Evolutionary conservation across 2,329 filamentous ascomycete genomes (phyloP).

Genomic region (Albophoma yamanashiensis): DNA sequence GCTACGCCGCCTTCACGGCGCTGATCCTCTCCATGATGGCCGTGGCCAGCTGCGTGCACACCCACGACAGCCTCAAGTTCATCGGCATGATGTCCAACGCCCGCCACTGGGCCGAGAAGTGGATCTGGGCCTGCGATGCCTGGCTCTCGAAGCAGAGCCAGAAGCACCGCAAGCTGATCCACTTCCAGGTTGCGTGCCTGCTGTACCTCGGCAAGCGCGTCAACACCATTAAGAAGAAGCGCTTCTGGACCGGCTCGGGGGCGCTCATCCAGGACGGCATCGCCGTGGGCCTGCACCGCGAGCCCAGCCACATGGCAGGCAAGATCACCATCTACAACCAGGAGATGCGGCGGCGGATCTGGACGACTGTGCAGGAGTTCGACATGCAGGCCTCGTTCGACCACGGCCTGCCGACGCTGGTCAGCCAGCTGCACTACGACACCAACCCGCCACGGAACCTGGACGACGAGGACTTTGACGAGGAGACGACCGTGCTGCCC

Average conservation of each 20-base stretch:
- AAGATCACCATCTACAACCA: constrained; percentile 49
- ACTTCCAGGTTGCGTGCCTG: constrained; percentile 50
- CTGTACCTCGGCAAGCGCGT: constrained; percentile 51
- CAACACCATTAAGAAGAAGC: constrained; percentile 55
- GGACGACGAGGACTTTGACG: constrained; percentile 47
- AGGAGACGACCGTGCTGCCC: constrained; percentile 39
- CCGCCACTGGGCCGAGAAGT: constrained; percentile 43
- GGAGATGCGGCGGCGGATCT: constrained; percentile 50
- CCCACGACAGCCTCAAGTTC: constrained; percentile 40
- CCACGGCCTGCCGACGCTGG: constrained; percentile 46
- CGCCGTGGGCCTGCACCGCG: constrained; percentile 47
- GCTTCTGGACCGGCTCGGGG: constrained; percentile 49
- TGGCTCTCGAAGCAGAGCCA: constrained; percentile 47
- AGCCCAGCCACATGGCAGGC: constrained; percentile 43
- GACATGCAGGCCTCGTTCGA: constrained; percentile 53
- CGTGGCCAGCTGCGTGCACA: constrained; percentile 46
- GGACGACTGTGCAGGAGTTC: constrained; percentile 51
- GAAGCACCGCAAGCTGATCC: constrained; percentile 48
- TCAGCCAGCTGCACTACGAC: constrained; percentile 46
- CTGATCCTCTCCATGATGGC: constrained; percentile 50
- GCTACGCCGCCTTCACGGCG: constrained; percentile 43
- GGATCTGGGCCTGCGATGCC: constrained; percentile 43
- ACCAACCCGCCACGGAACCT: constrained; percentile 45
- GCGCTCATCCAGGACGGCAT: constrained; percentile 47
- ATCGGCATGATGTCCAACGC: constrained; percentile 47